Conservation (phyloP, 805 yeast species). For the Saccharomyces kudriavzevii region DNA sequence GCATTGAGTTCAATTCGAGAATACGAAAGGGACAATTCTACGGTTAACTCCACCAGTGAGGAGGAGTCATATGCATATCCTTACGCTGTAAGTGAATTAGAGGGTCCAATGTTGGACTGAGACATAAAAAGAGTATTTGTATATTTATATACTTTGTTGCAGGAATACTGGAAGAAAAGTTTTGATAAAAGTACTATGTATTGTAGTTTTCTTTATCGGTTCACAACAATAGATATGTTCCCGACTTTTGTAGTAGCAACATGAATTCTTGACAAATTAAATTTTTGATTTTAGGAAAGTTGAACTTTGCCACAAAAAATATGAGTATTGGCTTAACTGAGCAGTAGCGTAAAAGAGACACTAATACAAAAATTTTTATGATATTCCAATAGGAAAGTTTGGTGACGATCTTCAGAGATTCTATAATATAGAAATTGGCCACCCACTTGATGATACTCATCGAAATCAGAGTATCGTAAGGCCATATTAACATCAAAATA, state of each 20-base stretch:
- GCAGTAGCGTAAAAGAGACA: conserved; percentile 13
- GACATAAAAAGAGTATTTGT: not conserved
- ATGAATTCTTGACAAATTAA: not conserved
- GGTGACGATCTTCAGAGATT: conserved; percentile 46
- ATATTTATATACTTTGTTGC: not conserved
- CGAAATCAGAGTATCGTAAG: conserved; percentile 74
- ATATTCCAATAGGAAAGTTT: conserved; percentile 23
- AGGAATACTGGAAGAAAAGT: not conserved
- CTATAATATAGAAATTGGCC: conserved; percentile 56
- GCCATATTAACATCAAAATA: conserved; percentile 91
- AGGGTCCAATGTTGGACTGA: conserved; percentile 73
- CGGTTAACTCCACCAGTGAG: conserved; percentile 17
- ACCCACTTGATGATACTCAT: conserved; percentile 51
- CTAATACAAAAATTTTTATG: conserved; percentile 11
- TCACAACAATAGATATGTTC: not conserved
- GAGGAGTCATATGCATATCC: conserved; percentile 68
- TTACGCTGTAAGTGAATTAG: conserved; percentile 55
- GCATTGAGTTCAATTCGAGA: conserved; percentile 74
- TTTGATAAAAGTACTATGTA: not conserved
- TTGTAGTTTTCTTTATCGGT: not conserved
- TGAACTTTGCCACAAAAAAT: conserved; percentile 11
- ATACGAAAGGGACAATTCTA: conserved; percentile 30
- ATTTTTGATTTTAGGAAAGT: not conserved
- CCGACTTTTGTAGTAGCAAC: not conserved
- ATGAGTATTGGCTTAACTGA: conserved; percentile 18